A percentile compares a stretch with the other conserved stretches of the same genome.
phyloP scores from a whole-genome alignment of 2,329 filamentous ascomycete species.

The Nemania abortiva region DNA sequence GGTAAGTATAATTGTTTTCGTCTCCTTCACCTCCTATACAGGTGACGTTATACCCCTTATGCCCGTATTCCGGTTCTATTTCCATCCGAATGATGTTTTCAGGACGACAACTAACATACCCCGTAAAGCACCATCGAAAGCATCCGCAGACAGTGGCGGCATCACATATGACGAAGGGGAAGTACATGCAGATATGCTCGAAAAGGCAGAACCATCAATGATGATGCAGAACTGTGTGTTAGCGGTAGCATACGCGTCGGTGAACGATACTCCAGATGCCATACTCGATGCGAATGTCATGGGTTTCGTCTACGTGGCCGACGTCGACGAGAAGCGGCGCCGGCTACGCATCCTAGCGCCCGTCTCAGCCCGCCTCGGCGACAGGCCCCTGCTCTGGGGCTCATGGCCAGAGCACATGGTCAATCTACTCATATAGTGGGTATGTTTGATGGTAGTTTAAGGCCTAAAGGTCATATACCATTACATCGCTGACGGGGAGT shows the following conservation, averaged over 20 bases:
- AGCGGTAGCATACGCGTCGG: conserved; percentile 83
- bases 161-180: conserved; percentile 40
- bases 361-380: conserved; percentile 82
- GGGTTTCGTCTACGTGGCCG: conserved; percentile 92
- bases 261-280: conserved; percentile 75
- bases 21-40: not conserved
- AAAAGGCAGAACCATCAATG: conserved; percentile 73
- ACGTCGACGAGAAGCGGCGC: conserved; percentile 87
- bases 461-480: not conserved
- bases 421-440: conserved; percentile 68
- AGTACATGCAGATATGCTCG: conserved; percentile 58
- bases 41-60: not conserved
- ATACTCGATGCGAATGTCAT: conserved; percentile 86
- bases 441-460: not conserved
- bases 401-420: conserved; percentile 88
- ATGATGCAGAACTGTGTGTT: conserved; percentile 84
- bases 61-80: not conserved
- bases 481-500: not conserved
- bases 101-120: conserved; percentile 10
- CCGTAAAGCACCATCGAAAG: conserved; percentile 20
- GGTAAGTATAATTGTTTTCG: conserved; percentile 56
- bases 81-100: not conserved
- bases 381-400: conserved; percentile 84
- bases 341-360: conserved; percentile 86
- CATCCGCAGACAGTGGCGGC: conserved; percentile 33